Conservation (phyloP, 345 rosid species). For the Reutealis trisperma region DNA sequence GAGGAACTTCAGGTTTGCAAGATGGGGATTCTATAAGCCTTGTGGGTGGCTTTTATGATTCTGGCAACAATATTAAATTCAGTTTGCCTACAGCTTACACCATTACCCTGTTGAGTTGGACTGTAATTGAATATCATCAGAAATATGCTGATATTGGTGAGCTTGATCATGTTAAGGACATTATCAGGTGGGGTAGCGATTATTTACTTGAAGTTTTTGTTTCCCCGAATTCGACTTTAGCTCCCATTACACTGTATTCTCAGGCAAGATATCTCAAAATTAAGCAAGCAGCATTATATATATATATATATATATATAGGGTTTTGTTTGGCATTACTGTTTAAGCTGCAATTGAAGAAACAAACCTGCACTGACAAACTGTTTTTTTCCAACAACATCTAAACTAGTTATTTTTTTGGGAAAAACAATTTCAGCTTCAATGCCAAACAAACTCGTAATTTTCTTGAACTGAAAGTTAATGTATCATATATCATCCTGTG, state of each 20-base stretch:
- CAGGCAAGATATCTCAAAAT: constrained; percentile 43
- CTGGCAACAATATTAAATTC: constrained; percentile 61
- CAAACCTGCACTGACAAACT: too few relatives aligned
- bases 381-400: too few relatives aligned
- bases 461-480: neutral
- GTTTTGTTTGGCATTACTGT: too few relatives aligned
- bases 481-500: neutral
- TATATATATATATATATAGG: too few relatives aligned
- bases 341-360: too few relatives aligned
- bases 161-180: constrained; percentile 60
- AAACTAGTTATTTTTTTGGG: too few relatives aligned
- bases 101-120: constrained; percentile 64
- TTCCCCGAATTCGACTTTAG: constrained; percentile 30
- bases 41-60: constrained; percentile 63
- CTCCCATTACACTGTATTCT: constrained; percentile 41
- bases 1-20: constrained; percentile 56
- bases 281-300: neutral
- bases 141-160: constrained; percentile 53
- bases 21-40: constrained; percentile 50
- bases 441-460: too few relatives aligned
- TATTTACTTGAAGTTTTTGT: constrained; percentile 56
- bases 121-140: constrained; percentile 56
- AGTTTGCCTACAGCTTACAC: constrained; percentile 63
- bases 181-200: constrained; percentile 60
- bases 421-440: too few relatives aligned